Evolutionary conservation across 768 basidiomycete genomes (phyloP).

Genomic region (Auriscalpium orientale): DNA sequence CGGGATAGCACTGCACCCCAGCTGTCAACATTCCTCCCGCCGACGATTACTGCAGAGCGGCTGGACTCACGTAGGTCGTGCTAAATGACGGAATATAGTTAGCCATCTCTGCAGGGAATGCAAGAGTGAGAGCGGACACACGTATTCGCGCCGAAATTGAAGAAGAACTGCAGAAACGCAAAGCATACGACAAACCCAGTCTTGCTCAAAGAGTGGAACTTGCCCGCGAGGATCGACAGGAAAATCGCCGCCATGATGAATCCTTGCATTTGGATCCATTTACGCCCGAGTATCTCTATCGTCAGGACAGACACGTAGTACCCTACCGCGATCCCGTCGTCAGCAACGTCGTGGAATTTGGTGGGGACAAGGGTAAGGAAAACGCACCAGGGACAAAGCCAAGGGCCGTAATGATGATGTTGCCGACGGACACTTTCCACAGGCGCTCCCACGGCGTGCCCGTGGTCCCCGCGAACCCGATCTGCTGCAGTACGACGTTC

Average conservation of each 20-base stretch:
- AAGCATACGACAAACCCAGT: constrained; percentile 66
- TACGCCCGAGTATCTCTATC: constrained; percentile 68
- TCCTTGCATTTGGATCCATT: constrained; percentile 69
- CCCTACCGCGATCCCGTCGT: constrained; percentile 28
- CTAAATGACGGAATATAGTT: constrained; percentile 17
- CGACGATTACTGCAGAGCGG: no score
- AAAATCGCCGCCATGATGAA: constrained; percentile 67
- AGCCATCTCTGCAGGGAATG: no score
- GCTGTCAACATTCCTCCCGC: no score
- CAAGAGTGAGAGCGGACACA: constrained; percentile 22
- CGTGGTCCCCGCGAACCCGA: constrained; percentile 53
- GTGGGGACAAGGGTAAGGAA: not conserved
- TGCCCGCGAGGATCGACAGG: constrained; percentile 62
- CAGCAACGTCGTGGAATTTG: not conserved
- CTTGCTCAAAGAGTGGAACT: constrained; percentile 48
- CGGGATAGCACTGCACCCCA: constrained; percentile 50
- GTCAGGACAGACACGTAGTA: constrained; percentile 64
- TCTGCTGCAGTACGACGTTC: constrained; percentile 67
- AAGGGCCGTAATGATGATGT: constrained; percentile 63
- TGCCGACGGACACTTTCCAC: constrained; percentile 60
- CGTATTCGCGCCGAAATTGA: constrained; percentile 76
- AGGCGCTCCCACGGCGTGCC: constrained; percentile 58
- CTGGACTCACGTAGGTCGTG: constrained; percentile 42
- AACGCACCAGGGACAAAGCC: constrained; percentile 68
- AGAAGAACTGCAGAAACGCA: constrained; percentile 70